A percentile compares a stretch with the other conserved stretches of the same genome.
These are phyloP conservation scores for Dendrobium chrysotoxum DNA, from an alignment of 106 monocot genomes.

Conservation along the genomic window DNA sequence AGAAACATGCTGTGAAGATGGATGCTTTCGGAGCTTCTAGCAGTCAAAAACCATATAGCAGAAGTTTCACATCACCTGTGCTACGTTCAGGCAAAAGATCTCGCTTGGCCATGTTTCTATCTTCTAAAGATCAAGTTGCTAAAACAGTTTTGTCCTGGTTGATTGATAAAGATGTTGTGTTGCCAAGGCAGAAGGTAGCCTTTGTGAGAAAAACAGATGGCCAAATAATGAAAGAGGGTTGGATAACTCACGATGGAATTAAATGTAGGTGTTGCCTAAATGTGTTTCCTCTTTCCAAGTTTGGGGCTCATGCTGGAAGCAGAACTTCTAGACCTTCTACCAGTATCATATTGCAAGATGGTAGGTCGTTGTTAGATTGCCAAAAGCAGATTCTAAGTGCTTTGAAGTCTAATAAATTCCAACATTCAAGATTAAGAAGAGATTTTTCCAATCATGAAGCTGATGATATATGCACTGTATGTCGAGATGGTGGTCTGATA, in stretches of 20 bases:
- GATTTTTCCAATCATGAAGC: constrained; percentile 10
- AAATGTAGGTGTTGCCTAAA: constrained; percentile 40
- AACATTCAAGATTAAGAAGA: constrained; percentile 15
- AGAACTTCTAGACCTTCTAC: constrained; percentile 23
- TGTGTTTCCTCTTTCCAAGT: constrained; percentile 22
- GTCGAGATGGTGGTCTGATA: constrained; percentile 52
- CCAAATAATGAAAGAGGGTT: constrained; percentile 24
- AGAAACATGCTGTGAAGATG: not conserved
- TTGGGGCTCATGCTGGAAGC: constrained; percentile 46
- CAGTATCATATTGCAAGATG: constrained; percentile 33
- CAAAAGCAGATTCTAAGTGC: constrained; percentile 11
- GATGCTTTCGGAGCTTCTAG: not conserved
- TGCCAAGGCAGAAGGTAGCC: constrained; percentile 31
- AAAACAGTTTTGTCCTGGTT: constrained; percentile 35
- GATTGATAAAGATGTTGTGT: constrained; percentile 34
- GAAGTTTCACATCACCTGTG: not conserved
- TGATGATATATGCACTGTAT: constrained; percentile 51
- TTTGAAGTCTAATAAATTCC: constrained; percentile 9
- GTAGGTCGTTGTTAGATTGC: constrained; percentile 29
- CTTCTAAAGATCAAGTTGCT: constrained; percentile 2
- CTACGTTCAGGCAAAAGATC: constrained; percentile 20
- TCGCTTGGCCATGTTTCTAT: not conserved
- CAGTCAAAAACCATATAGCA: not conserved
- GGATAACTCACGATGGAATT: constrained; percentile 37
- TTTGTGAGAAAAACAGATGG: constrained; percentile 30